phyloP scores from a whole-genome alignment of 331 rosid species.

The Erythrophleum ivorense region DNA sequence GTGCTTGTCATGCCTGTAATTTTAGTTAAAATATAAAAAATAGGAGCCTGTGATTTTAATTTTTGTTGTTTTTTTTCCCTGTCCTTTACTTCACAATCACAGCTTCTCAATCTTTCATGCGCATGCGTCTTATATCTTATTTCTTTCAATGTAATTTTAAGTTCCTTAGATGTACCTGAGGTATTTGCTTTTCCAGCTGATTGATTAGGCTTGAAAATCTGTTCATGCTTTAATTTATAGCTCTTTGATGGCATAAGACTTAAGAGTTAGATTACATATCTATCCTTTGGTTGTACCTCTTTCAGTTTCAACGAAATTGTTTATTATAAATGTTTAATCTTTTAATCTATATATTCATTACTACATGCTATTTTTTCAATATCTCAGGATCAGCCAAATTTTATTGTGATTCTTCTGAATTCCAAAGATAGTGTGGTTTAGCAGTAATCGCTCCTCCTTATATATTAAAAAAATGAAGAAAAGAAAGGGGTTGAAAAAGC shows the following conservation, averaged over 20 bases:
- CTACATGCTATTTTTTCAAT: constrained; percentile 4
- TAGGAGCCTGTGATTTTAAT: not conserved
- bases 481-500: not conserved
- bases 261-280: not conserved
- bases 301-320: constrained; percentile 24
- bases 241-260: not conserved
- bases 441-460: not conserved
- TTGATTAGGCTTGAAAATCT: constrained; percentile 18
- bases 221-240: constrained; percentile 17
- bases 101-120: constrained; percentile 29
- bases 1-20: constrained; percentile 35
- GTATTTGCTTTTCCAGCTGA: constrained; percentile 17
- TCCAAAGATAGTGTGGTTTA: not conserved
- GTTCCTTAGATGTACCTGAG: constrained; percentile 10
- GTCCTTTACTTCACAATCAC: not conserved
- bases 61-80: not conserved
- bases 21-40: constrained; percentile 8
- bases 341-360: constrained; percentile 11
- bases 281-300: not conserved
- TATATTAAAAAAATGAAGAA: not conserved
- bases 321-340: not conserved
- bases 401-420: not conserved
- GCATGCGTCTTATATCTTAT: not conserved
- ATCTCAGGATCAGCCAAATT: not conserved
- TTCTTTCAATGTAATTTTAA: constrained; percentile 13